A percentile compares a stretch with the other conserved stretches of the same genome.
Conservation (phyloP, 345 rosid species). For the Eucalyptus albens region DNA sequence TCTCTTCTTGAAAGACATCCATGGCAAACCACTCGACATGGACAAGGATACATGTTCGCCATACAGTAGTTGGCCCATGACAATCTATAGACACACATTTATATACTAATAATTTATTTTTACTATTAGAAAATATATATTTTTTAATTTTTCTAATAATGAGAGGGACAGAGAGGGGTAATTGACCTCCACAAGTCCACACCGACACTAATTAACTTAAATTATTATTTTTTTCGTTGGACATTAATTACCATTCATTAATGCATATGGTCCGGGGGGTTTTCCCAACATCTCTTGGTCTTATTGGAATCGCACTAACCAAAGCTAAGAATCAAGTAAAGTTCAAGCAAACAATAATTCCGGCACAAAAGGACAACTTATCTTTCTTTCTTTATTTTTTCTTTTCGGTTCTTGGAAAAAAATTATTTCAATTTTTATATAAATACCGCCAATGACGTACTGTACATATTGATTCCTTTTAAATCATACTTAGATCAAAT, state of each 20-base stretch:
- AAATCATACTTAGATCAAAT: background rate
- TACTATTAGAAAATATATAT: background rate
- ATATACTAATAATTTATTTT: background rate
- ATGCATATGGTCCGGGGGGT: background rate
- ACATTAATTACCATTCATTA: background rate
- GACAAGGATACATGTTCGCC: background rate
- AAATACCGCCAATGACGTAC: background rate
- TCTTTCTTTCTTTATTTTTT: background rate
- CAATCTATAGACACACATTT: background rate
- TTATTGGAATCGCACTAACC: background rate
- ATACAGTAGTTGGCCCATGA: background rate
- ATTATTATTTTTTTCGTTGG: background rate
- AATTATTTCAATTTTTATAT: background rate
- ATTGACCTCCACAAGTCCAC: background rate
- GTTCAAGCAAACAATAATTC: background rate
- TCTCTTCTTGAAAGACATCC: background rate
- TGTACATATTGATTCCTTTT: background rate
- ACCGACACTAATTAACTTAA: background rate
- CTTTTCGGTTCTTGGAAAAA: background rate
- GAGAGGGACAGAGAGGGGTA: background rate
- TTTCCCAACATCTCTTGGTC: background rate
- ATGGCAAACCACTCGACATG: background rate
- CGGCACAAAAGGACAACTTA: background rate
- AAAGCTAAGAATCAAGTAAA: background rate
- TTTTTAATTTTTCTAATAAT: background rate